Base-by-base conservation (phyloP, 2,329 filamentous ascomycete genomes). In the Colletotrichum viniferum region DNA sequence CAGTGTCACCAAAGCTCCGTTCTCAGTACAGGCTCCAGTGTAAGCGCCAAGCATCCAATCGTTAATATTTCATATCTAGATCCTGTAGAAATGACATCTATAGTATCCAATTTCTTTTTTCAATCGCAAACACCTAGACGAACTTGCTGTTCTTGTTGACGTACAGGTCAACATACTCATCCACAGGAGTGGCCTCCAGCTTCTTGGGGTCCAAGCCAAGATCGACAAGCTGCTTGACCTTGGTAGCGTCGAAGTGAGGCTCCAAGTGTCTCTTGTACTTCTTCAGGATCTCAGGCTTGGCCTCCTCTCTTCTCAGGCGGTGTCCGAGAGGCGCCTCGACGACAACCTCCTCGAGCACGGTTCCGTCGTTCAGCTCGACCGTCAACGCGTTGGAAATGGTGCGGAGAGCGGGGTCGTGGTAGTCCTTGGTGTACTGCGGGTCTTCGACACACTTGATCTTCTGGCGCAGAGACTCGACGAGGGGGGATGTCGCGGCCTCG, bases 361-460 rank as follows among this genome's bases (percentile, higher is more conserved):
- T 98, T 81, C 97, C 97, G 84, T 98, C 96, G 85, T 98, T 97
- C 80, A 99, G 90, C 81, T 94, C 96, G 74, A 99, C 96, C 34
- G 96, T 98, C 79, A 99, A 90, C 10, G 96, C 97, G 88, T 99
- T 99, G 85, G 96, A 95, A 87, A 99, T 99, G 86, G 96, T 98
- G 81, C 97, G 95, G 88, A 97, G 95, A 79, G 90, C 88, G 34
- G 97, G 95, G 88, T 98, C 91, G 84, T 99, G 97, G 92, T 99
- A 99, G 86, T 98, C 96, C 83, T 90, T 87, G 79, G 97, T 98
- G 90, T 96, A 98, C 86, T 96, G 91, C 73, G 95, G 94, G 87
- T 99, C 97, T 88, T 99, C 97, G 69, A 98, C 95, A 86, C 97
- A 99, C 86, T 92, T 93, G 88, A 99, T 98, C 89, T 95, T 95